phyloP scores from a whole-genome alignment of 2,329 filamentous ascomycete genomes.

The Xylariaceae sp. region DNA sequence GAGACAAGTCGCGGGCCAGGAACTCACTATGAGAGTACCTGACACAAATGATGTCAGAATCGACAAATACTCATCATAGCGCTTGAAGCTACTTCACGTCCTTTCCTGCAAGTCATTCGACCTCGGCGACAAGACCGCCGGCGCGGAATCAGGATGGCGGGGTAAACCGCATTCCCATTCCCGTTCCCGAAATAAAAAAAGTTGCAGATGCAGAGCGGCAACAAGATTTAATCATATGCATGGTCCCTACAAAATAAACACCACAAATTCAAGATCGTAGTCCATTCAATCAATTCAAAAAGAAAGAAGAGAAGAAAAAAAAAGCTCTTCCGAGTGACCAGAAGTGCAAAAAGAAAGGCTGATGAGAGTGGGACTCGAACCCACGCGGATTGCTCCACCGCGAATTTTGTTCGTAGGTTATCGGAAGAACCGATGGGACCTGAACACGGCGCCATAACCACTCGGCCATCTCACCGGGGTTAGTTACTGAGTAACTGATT shows the following conservation, averaged over 20 bases:
- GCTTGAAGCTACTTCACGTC: too few relatives aligned
- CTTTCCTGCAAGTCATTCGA: too few relatives aligned
- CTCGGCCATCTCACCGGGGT: constrained; percentile 31
- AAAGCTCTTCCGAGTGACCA: not conserved
- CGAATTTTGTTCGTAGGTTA: constrained; percentile 17
- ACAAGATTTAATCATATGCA: not conserved
- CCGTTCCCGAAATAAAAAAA: not conserved
- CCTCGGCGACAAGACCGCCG: too few relatives aligned
- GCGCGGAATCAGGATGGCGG: too few relatives aligned
- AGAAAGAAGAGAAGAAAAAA: not conserved
- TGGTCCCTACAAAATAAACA: not conserved
- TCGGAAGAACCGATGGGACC: constrained; percentile 17
- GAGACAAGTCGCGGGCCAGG: not conserved
- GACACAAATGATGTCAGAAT: not conserved
- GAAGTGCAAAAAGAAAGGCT: constrained; percentile 12
- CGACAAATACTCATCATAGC: not conserved
- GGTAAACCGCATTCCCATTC: not conserved
- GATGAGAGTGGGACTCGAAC: constrained; percentile 39
- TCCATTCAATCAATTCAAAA: not conserved
- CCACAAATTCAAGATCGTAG: too few relatives aligned
- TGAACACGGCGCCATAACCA: constrained; percentile 35
- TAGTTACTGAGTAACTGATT: not conserved
- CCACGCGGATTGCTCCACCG: constrained; percentile 37
- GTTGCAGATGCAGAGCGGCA: not conserved
- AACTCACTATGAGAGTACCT: not conserved